phyloP scores from a whole-genome alignment of 768 basidiomycete genomes.

The Boletus fagicola region DNA sequence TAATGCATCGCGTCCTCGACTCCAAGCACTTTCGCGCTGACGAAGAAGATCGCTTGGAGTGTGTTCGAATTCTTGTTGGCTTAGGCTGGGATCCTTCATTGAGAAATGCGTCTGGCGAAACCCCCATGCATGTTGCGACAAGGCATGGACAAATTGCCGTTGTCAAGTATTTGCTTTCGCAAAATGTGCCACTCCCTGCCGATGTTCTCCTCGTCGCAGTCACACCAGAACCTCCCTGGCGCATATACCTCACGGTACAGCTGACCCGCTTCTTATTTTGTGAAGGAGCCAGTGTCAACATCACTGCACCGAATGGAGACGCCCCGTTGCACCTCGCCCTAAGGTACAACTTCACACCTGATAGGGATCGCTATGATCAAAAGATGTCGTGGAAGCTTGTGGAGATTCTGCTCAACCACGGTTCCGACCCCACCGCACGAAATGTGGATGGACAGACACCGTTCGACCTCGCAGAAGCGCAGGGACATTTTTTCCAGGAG shows the following conservation, averaged over 20 bases:
- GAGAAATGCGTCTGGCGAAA: not conserved
- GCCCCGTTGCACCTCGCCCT: not conserved
- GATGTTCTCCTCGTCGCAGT: too few species aligned
- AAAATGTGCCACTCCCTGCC: too few species aligned
- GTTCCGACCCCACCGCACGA: not conserved
- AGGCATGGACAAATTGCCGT: not conserved
- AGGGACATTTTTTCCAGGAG: not conserved
- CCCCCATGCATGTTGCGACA: not conserved
- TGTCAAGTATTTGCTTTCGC: not conserved
- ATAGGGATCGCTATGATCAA: not conserved
- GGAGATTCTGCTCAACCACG: not conserved
- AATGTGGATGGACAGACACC: not conserved
- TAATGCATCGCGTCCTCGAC: not conserved
- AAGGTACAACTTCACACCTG: not conserved
- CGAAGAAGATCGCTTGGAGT: not conserved
- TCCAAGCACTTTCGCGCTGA: too few species aligned
- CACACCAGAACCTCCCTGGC: too few species aligned
- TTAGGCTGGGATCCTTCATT: conserved; percentile 1
- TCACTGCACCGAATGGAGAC: not conserved
- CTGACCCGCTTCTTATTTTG: not conserved
- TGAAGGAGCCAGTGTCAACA: not conserved
- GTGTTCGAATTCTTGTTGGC: not conserved
- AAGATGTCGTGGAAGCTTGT: not conserved
- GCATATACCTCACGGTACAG: too few species aligned
- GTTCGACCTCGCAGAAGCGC: not conserved